Base-by-base conservation (phyloP, 1,139 yeast species). In the Geotrichum bryndzae region DNA sequence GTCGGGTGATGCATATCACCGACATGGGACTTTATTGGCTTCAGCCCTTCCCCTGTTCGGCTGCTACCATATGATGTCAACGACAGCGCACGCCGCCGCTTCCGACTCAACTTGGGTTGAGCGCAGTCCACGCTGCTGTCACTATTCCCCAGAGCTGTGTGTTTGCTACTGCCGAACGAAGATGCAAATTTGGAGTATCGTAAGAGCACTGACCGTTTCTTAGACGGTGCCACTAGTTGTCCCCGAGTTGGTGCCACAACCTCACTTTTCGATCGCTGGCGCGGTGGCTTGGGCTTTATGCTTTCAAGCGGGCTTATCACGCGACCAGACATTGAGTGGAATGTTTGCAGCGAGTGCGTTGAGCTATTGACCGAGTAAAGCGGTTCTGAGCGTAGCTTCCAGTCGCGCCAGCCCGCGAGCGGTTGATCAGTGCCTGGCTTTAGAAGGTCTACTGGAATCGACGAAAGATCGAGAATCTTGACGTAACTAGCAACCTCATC, bases 321-420 rank as follows among this genome's bases (percentile, higher is more conserved):
- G 6, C 35, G 31, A 35, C 23, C 51, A 4, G 48, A 18, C 3
- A 41, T 23, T 8, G 48, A 41, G 22, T 41, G 48, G 22, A 41
- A 41, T 10, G 48, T 41, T 23, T 41, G 48, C 22, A 41, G 23
- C 48, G 48, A 41, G 48, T 41, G 48, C 8, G 48, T 41, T n/a
- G 48, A 41, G 48, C 48, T 41, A 18, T 41, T 41, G 23, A 50
- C 27, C 22, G 55, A 22, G 71, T 87, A 88, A 35, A 88, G 72
- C 0, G 92, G 89, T 71, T 87, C 90, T 55, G 81, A 82, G 65
- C 87, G 80, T 68, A 81, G 86, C 68, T 88, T 86, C 96, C 96
- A 88, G 72, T 90, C 96, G 70, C 96, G 80, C 96, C 96, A 90
- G 15, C 94, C 88, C 0, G 96, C 72, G 50, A 67, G 61, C 15